Evolutionary conservation across 75 land plant species (phyloP).

Genomic region (Cunninghamia lanceolata): DNA sequence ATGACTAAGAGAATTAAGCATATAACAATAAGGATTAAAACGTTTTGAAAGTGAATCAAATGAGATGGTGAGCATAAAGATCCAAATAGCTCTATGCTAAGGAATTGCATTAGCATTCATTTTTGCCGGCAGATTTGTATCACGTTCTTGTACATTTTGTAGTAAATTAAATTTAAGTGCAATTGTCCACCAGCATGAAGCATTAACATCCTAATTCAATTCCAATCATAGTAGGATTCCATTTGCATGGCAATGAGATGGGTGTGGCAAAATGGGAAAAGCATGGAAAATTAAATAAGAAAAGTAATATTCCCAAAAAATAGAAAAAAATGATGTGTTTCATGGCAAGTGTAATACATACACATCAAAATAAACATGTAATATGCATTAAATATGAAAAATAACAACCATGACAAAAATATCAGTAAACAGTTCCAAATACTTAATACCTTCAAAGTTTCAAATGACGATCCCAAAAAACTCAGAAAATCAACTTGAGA

Average conservation of each 20-base stretch:
- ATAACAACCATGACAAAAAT: background rate
- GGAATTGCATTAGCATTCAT: constrained; percentile 1
- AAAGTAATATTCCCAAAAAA: no score
- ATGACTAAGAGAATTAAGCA: background rate
- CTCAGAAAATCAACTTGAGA: background rate
- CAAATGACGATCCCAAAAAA: background rate
- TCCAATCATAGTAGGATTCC: background rate
- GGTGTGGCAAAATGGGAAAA: background rate
- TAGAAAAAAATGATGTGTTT: background rate
- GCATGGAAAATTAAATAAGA: no score
- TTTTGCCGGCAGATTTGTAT: background rate
- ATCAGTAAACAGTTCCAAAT: background rate
- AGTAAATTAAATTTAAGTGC: background rate
- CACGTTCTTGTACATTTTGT: background rate
- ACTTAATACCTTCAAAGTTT: background rate
- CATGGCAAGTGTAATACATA: background rate
- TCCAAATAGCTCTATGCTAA: background rate
- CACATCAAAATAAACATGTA: background rate
- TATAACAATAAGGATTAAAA: background rate
- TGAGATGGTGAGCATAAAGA: no score
- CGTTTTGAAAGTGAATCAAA: background rate
- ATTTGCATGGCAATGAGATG: background rate
- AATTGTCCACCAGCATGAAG: background rate
- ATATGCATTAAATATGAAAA: no score
- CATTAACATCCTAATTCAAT: background rate